Conservation (phyloP, 2,329 filamentous ascomycete species). For the Myriosclerotinia curreyana region DNA sequence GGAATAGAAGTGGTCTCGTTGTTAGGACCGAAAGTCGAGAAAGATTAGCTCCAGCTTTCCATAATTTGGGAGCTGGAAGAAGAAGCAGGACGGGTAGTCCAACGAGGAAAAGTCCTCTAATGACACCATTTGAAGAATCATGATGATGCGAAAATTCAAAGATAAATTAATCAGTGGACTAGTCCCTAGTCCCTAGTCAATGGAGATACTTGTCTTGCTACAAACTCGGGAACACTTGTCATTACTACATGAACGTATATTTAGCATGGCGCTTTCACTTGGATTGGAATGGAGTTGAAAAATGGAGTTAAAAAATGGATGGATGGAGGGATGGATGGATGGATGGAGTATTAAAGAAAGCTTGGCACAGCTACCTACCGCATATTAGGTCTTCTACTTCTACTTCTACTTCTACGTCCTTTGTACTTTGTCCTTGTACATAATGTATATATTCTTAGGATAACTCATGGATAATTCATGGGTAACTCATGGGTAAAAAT, state of each 20-base stretch:
- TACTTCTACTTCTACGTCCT: not conserved
- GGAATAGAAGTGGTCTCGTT: constrained; percentile 70
- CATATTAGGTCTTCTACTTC: not conserved
- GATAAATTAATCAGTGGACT: not conserved
- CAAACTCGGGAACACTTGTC: not conserved
- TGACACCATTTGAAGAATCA: constrained; percentile 48
- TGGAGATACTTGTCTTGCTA: no score
- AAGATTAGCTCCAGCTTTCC: constrained; percentile 57
- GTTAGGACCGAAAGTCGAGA: constrained; percentile 85
- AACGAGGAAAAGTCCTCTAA: constrained; percentile 55
- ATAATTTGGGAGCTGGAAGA: constrained; percentile 55
- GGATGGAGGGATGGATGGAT: no score
- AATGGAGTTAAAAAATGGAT: not conserved
- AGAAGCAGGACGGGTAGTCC: constrained; percentile 47
- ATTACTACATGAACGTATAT: not conserved
- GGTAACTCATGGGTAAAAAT: no score
- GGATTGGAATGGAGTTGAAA: constrained; percentile 8
- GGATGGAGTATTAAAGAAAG: not conserved
- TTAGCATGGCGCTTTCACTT: constrained; percentile 17
- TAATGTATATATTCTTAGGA: no score
- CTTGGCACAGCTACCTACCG: constrained; percentile 1
- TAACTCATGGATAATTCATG: no score
- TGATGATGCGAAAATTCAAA: constrained; percentile 13
- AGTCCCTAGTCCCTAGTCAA: not conserved
- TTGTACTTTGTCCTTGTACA: no score